A percentile compares a stretch with the other conserved stretches of the same genome.
These are phyloP conservation scores for Eutrema yunnanense DNA, from an alignment of 345 rosid species.

Conservation along the genomic window DNA sequence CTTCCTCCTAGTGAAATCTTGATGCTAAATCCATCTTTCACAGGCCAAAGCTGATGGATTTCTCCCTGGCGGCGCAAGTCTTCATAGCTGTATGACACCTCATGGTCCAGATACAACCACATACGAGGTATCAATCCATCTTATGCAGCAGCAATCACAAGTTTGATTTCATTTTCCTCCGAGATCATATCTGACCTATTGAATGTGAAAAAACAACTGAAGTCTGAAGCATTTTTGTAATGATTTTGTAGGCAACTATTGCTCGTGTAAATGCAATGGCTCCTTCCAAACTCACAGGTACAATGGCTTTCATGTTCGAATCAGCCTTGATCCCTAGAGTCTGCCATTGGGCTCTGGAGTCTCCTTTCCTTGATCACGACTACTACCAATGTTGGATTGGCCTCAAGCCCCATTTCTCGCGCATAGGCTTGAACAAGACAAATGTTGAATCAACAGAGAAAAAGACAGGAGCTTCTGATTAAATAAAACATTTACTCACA, in stretches of 20 bases:
- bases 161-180: neutral
- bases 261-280: slow-evolving; percentile 54
- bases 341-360: slow-evolving; percentile 81
- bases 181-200: neutral
- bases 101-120: slow-evolving; percentile 97
- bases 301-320: slow-evolving; percentile 98
- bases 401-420: slow-evolving; percentile 73
- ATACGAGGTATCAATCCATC: slow-evolving; percentile 53
- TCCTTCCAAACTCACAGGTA: slow-evolving; percentile 57
- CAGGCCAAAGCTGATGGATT: slow-evolving; percentile 98
- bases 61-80: slow-evolving; percentile 92
- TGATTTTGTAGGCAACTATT: slow-evolving; percentile 51
- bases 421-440: slow-evolving; percentile 16
- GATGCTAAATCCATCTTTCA: slow-evolving; percentile 2
- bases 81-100: slow-evolving; percentile 98
- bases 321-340: slow-evolving; percentile 83
- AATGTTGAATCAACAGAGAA: neutral
- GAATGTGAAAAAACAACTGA: neutral
- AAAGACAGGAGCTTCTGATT: slow-evolving; percentile 9
- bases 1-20: neutral
- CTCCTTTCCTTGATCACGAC: slow-evolving; percentile 58
- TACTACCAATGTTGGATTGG: slow-evolving; percentile 97
- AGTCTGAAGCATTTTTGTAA: neutral
- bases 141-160: neutral
- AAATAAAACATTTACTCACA: neutral